phyloP scores from a whole-genome alignment of 2,329 filamentous ascomycete genomes.

The Curvularia verruculosa region DNA sequence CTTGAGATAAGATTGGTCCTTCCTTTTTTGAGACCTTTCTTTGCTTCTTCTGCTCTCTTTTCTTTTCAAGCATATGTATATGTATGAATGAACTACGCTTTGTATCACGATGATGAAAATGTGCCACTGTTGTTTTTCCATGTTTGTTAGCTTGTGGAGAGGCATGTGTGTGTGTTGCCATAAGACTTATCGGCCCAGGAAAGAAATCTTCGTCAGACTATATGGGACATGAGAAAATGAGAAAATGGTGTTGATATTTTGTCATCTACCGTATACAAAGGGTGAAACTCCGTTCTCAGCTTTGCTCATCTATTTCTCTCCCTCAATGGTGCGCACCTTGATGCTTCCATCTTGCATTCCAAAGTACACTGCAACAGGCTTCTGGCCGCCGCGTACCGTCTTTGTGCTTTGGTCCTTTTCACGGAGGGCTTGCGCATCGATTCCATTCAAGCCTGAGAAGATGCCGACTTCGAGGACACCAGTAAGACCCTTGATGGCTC shows the following conservation, averaged over 20 bases:
- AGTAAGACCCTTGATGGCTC: conserved; percentile 77
- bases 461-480: conserved; percentile 92
- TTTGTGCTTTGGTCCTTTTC: conserved; percentile 28
- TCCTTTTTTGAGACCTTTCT: neutral
- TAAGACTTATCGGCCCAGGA: no score
- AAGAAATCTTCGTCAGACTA: neutral
- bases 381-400: conserved; percentile 70
- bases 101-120: neutral
- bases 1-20: conserved; percentile 1
- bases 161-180: no score
- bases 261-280: neutral
- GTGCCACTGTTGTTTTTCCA: neutral
- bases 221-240: no score
- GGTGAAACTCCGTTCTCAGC: neutral
- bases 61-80: neutral
- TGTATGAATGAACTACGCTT: conserved; percentile 14
- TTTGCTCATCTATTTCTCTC: conserved; percentile 23
- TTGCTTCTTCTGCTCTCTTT: neutral
- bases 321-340: conserved; percentile 42
- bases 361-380: conserved; percentile 93
- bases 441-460: conserved; percentile 82
- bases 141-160: neutral
- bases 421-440: conserved; percentile 63
- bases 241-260: neutral
- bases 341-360: conserved; percentile 72